Evolutionary conservation across 23 red algal species (phyloP).

Genomic region (Cyanidiococcus yangmingshanensis): DNA sequence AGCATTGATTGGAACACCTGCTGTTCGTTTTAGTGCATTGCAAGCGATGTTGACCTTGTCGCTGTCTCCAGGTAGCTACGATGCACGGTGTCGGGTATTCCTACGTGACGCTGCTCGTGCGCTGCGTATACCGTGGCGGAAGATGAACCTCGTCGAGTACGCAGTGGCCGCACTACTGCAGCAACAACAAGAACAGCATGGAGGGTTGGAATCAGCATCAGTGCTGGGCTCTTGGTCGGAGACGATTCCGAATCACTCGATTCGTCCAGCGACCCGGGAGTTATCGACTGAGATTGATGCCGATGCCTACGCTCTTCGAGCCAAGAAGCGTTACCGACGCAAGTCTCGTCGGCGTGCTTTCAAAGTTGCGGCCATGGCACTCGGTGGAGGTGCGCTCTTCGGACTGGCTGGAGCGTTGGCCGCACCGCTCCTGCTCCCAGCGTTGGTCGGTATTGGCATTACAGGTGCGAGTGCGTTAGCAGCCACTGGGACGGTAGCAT

Average conservation of each 20-base stretch:
- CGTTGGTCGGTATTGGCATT: constrained; percentile 75
- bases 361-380: constrained; percentile 51
- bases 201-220: constrained; percentile 10
- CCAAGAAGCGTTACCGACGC: neutral
- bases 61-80: constrained; percentile 50
- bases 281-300: neutral
- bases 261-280: neutral
- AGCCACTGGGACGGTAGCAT: constrained; percentile 67
- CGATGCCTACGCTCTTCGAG: neutral
- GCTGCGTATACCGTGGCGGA: constrained; percentile 39
- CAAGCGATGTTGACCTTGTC: constrained; percentile 63
- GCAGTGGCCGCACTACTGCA: constrained; percentile 62
- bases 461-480: constrained; percentile 61
- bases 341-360: neutral
- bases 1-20: constrained; percentile 38
- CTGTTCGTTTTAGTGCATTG: constrained; percentile 41
- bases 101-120: constrained; percentile 25
- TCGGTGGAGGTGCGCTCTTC: constrained; percentile 87
- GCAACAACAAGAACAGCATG: constrained; percentile 16
- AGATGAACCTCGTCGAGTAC: constrained; percentile 55
- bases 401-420: constrained; percentile 84
- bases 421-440: constrained; percentile 65
- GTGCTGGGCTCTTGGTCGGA: constrained; percentile 20
- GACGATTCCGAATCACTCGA: constrained; percentile 21
- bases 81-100: constrained; percentile 61